phyloP scores from a whole-genome alignment of 768 basidiomycete genomes.

The Crepidotus variabilis region DNA sequence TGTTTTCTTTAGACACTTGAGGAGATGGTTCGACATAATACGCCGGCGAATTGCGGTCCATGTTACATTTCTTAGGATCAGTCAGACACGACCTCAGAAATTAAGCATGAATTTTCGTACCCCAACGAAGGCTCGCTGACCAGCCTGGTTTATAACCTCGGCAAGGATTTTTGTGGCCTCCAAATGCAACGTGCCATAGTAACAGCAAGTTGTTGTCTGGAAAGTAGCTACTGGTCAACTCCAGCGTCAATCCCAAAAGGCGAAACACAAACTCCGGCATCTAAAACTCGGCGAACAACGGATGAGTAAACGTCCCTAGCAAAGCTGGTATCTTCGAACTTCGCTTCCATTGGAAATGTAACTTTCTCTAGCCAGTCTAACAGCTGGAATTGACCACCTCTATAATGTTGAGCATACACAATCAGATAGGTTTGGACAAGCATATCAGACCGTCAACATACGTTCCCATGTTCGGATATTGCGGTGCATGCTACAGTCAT shows the following conservation, averaged over 20 bases:
- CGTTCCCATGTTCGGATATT: conserved; percentile 72
- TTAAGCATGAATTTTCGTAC: conserved; percentile 39
- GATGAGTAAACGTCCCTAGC: conserved; percentile 65
- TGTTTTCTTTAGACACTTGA: conserved; percentile 56
- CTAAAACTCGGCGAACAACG: conserved; percentile 68
- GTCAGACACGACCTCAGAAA: conserved; percentile 5
- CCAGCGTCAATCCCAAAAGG: conserved; percentile 6
- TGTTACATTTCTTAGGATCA: conserved; percentile 73
- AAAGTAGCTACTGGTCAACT: conserved; percentile 1
- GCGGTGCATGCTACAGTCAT: conserved; percentile 65
- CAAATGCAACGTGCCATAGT: conserved; percentile 81
- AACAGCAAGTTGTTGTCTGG: conserved; percentile 93
- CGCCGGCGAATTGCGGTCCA: conserved; percentile 72
- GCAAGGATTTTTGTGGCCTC: conserved; percentile 81
- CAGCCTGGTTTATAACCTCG: conserved; percentile 58
- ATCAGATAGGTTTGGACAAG: not conserved
- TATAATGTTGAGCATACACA: conserved; percentile 21
- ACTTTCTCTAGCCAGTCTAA: conserved; percentile 83
- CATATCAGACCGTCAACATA: conserved; percentile 20
- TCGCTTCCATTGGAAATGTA: conserved; percentile 87
- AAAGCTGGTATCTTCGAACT: conserved; percentile 66
- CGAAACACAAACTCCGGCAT: conserved; percentile 61
- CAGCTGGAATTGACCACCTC: conserved; percentile 83
- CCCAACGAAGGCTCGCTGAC: conserved; percentile 84
- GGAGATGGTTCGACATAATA: conserved; percentile 66